Evolutionary conservation across 192 early-diverging fungal species (phyloP), one percentile per base, ranked within the genome.

Genomic region (Paraglomus brasilianum): DNA sequence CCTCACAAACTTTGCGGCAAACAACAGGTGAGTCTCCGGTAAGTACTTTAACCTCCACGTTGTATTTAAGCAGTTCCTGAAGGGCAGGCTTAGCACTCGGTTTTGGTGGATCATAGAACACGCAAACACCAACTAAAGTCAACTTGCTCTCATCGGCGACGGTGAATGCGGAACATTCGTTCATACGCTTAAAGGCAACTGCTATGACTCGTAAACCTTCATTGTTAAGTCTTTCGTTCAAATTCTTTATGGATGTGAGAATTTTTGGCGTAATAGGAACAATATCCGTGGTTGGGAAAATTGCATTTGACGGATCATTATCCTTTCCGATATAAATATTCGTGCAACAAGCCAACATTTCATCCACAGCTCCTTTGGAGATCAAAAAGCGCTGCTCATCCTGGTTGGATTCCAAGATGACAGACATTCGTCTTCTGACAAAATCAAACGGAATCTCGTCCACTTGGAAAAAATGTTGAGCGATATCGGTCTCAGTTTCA

Each of bases 371-470:
- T 14, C 81, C 81, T 52, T 83, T 83, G 38, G 74, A 79, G 46
- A 83, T 50, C 9, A 83, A 45, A 10, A 76, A 60, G 22, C 39
- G 48, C 3, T 51, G 43, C 9, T 55, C 67, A 5, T 60, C 62
- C 0, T 68, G 49, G 3, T 60, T 15, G 43, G 70, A 70, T 47
- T 74, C 39, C 11, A 83, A 66, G 9, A 84, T 73, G 5, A 84
- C 81, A 21, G 83, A 80, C 68, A 84, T 69, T 64, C 81, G 72
- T 6, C 83, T 79, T 30, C 81, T 80, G 7, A 77, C 74, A 49
- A 84, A 84, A 39, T 84, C 83, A 60, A 84, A 84, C 4, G 83
- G 81, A 36, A 84, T 76, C 66, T 84, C 83, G 40, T 81, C 83
- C 9, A 81, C 19, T 45, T 74, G 72, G 4, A 52, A 8, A 45